Conservation (phyloP, 2,329 filamentous ascomycete genomes). For the Ophiocordyceps unilateralis region DNA sequence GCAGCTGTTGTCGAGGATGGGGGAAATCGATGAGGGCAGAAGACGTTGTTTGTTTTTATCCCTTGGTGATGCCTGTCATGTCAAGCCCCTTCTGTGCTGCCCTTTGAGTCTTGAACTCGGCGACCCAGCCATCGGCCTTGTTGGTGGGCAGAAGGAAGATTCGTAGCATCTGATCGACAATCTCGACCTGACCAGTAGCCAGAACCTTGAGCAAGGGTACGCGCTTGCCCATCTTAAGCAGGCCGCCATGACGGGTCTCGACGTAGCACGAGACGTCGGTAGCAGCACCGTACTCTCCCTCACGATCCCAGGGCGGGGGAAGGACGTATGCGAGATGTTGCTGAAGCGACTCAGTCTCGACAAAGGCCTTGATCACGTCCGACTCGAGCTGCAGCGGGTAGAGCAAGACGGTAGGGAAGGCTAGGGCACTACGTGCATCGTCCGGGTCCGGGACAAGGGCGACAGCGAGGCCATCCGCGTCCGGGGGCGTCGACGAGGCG, state of each 20-base stretch:
- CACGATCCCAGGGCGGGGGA: conserved; percentile 70
- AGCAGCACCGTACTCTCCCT: conserved; percentile 15
- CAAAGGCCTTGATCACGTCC: conserved; percentile 81
- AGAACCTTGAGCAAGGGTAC: conserved; percentile 60
- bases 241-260: conserved; percentile 61
- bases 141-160: conserved; percentile 66
- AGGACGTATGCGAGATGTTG: conserved; percentile 77
- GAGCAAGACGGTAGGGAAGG: conserved; percentile 65
- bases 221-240: conserved; percentile 85
- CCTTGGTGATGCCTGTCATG: too few species aligned
- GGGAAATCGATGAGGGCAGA: too few species aligned
- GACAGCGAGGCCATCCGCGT: conserved; percentile 72
- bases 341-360: conserved; percentile 55
- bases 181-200: conserved; percentile 59
- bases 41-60: too few species aligned
- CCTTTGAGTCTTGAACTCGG: conserved; percentile 67
- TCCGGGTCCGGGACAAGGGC: conserved; percentile 53
- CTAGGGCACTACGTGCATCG: conserved; percentile 53
- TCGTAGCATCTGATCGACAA: conserved; percentile 71
- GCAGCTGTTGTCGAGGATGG: background rate
- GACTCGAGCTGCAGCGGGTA: conserved; percentile 71
- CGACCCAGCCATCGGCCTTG: conserved; percentile 58
- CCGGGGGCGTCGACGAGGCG: conserved; percentile 51
- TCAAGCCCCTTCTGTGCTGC: too few species aligned
- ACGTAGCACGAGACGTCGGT: conserved; percentile 69